A percentile compares a stretch with the other conserved stretches of the same genome.
Conservation (phyloP, 352 stramenopile genomes). For the Nothophytophthora sp. region DNA sequence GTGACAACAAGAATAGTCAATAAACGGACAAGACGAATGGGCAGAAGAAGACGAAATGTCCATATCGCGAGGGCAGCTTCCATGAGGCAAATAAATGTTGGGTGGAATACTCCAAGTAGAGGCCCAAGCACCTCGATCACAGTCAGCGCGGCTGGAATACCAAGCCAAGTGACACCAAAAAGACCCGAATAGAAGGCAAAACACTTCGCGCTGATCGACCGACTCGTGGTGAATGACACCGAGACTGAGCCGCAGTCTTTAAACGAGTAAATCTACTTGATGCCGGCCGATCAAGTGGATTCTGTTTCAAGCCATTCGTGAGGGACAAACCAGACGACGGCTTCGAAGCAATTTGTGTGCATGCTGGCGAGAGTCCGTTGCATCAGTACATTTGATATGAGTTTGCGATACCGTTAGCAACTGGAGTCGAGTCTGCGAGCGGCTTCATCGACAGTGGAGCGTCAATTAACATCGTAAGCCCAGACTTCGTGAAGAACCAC, state of each 20-base stretch:
- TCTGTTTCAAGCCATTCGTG: neutral
- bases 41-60: too few relatives aligned
- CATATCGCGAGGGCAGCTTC: too few relatives aligned
- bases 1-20: too few relatives aligned
- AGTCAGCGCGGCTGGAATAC: too few relatives aligned
- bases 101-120: too few relatives aligned
- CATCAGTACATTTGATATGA: conserved; percentile 1
- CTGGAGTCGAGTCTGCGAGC: neutral
- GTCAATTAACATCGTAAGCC: conserved; percentile 5
- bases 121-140: too few relatives aligned
- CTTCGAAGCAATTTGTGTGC: conserved; percentile 5
- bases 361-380: neutral
- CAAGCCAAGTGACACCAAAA: neutral
- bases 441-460: conserved; percentile 11
- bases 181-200: conserved; percentile 2
- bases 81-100: too few relatives aligned
- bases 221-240: neutral
- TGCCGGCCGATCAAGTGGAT: neutral
- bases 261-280: conserved; percentile 1
- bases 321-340: conserved; percentile 4
- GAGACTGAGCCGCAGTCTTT: neutral
- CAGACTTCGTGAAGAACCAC: neutral
- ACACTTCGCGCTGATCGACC: conserved; percentile 5
- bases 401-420: neutral
- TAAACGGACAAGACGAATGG: too few relatives aligned